These are phyloP conservation scores for Cardamine resedifolia DNA, from an alignment of 345 rosid genomes.

Conservation along the genomic window DNA sequence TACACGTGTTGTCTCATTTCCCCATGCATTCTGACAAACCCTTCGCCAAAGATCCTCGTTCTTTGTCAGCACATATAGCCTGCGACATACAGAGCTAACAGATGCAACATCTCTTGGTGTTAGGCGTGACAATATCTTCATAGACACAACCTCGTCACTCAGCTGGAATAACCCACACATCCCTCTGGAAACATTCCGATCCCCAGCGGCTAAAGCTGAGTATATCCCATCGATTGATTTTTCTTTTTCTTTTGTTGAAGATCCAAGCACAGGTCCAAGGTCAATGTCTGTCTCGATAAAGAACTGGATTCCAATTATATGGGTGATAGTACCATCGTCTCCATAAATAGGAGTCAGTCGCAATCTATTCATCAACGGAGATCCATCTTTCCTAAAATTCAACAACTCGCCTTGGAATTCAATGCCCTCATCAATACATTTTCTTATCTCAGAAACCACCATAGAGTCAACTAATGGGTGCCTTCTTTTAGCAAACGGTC, in stretches of 20 bases:
- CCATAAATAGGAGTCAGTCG: slow-evolving; percentile 82
- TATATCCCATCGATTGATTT: slow-evolving; percentile 21
- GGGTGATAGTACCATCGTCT: slow-evolving; percentile 72
- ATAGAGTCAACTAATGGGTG: slow-evolving; percentile 79
- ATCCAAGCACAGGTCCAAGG: slow-evolving; percentile 67
- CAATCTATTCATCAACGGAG: slow-evolving; percentile 75
- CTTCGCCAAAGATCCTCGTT: slow-evolving; percentile 86
- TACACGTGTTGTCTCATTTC: slow-evolving; percentile 68
- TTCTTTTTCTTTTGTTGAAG: slow-evolving; percentile 66
- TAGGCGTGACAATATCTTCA: slow-evolving; percentile 69
- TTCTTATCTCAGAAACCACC: slow-evolving; percentile 72
- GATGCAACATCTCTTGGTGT: slow-evolving; percentile 89
- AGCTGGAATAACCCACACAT: slow-evolving; percentile 67
- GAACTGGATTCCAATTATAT: slow-evolving; percentile 84
- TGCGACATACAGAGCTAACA: slow-evolving; percentile 66
- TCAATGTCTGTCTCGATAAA: slow-evolving; percentile 80
- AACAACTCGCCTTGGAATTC: slow-evolving; percentile 85
- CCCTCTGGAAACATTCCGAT: slow-evolving; percentile 60
- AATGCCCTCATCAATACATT: slow-evolving; percentile 78
- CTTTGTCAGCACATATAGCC: slow-evolving; percentile 65
- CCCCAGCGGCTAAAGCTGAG: slow-evolving; percentile 48
- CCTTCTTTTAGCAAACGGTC: slow-evolving; percentile 91
- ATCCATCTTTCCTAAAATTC: slow-evolving; percentile 86
- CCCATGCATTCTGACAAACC: slow-evolving; percentile 95
- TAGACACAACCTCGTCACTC: slow-evolving; percentile 76